Evolutionary conservation across 2,329 filamentous ascomycete species (phyloP), one percentile per base, ranked within the genome.

Genomic region (Colletotrichum ledebouriae): DNA sequence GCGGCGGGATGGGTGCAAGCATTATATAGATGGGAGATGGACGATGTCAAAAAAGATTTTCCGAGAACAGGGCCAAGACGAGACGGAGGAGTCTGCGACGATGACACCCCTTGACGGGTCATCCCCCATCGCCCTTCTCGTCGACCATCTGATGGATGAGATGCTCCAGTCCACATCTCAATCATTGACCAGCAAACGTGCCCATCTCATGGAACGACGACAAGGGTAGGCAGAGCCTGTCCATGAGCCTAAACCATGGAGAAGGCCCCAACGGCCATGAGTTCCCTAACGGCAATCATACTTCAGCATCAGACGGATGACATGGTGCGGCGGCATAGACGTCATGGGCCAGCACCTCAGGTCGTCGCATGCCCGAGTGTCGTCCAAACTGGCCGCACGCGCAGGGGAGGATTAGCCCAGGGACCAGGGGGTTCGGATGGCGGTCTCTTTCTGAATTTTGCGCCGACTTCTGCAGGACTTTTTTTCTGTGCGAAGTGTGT

Each of bases 201-300:
- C 17, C 9, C 39, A 44, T 39, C 33, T 49, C 60, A 58, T 59
- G 60, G 53, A 33, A 60, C 37, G 46, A 15, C 56, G 53, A 63
- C 34, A 37, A 33, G 25, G 42, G 33, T 34, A 6, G 56, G 1
- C 6, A 22, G 34, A 55, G 41, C 22, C n/a, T 59, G 1, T 22
- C 41, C 41, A 33, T 47, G 42, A 25, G 47, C 37, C 33, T 6
- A 33, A 46, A 13, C 13, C 46, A 11, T n/a, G 6, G 20, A 44
- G 20, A 12, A 74, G 68, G 13, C 34, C 15, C 41, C 12, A 12
- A 34, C 17, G 22, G 9, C 55, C 34, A 25, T 12, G 22, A 52
- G 49, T 11, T 41, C 62, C 65, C 65, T 53, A 49, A 65, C 59
- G 68, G 15, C 65, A 65, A 70, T 70, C 68, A 65, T 69, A 69